phyloP scores from a whole-genome alignment of 768 basidiomycete species.

The Kwoniella shandongensis region DNA sequence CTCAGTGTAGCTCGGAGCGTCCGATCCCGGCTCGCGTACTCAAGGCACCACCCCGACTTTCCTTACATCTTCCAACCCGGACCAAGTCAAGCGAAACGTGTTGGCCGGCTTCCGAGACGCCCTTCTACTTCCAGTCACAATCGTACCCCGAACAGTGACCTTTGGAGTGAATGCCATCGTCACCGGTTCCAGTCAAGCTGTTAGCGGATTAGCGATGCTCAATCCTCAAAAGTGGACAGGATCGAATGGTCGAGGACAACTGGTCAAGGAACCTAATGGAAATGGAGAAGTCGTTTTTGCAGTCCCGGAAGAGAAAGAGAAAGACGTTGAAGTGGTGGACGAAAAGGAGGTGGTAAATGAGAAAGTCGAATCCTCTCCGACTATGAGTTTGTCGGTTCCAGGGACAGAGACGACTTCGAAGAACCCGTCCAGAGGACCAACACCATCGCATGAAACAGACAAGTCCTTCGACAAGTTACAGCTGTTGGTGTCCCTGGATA shows the following conservation, averaged over 20 bases:
- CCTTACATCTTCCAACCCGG: constrained; percentile 80
- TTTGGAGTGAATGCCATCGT: constrained; percentile 57
- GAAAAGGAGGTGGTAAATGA: constrained; percentile 3
- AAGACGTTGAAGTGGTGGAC: neutral
- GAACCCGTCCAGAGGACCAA: constrained; percentile 13
- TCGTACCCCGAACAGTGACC: constrained; percentile 75
- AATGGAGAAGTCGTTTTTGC: constrained; percentile 32
- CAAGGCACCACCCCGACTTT: constrained; percentile 60
- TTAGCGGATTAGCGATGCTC: constrained; percentile 81
- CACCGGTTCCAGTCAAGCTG: constrained; percentile 73
- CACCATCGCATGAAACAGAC: constrained; percentile 18
- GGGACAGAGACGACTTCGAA: constrained; percentile 28
- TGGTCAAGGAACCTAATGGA: constrained; percentile 29
- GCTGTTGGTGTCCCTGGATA: constrained; percentile 84
- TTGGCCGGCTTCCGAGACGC: constrained; percentile 87
- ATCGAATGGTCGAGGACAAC: constrained; percentile 19
- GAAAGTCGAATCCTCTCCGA: neutral
- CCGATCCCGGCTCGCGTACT: constrained; percentile 17
- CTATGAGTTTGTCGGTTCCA: constrained; percentile 11
- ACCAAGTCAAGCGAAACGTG: constrained; percentile 86
- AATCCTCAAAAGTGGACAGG: constrained; percentile 85
- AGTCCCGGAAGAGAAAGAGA: constrained; percentile 20
- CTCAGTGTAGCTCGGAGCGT: constrained; percentile 27
- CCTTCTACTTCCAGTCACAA: constrained; percentile 88
- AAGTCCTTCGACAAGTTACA: constrained; percentile 65